Conservation (phyloP, 2,329 filamentous ascomycete genomes). For the Hirsutella minnesotensis region DNA sequence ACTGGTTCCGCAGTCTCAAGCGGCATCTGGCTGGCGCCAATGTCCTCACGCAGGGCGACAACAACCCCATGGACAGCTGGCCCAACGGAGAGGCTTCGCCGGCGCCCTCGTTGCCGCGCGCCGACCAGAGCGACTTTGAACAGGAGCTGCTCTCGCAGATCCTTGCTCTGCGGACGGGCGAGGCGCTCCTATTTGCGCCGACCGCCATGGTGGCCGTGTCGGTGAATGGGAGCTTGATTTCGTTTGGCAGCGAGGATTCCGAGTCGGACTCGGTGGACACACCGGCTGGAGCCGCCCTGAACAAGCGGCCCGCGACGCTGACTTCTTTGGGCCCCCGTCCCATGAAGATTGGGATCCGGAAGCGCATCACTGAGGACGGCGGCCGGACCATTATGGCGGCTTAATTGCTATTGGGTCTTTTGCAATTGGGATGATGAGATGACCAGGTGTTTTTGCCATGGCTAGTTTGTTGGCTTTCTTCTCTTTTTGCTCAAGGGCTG, state of each 20-base stretch:
- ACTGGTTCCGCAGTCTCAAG: constrained; percentile 40
- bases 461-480: too few species aligned
- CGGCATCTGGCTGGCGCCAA: constrained; percentile 30
- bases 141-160: constrained; percentile 28
- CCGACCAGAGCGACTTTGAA: background rate
- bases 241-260: background rate
- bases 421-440: too few species aligned
- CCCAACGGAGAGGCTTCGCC: background rate
- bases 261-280: background rate
- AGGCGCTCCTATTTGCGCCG: constrained; percentile 35
- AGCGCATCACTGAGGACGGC: constrained; percentile 31
- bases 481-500: too few species aligned
- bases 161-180: constrained; percentile 28
- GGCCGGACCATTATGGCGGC: constrained; percentile 32
- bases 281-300: background rate
- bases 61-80: background rate
- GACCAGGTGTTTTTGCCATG: too few species aligned
- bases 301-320: background rate
- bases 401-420: background rate
- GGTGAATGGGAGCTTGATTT: background rate
- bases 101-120: too few species aligned
- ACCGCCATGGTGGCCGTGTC: constrained; percentile 23
- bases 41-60: background rate
- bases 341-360: constrained; percentile 27
- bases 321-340: constrained; percentile 22